Evolutionary conservation across 139 green algal species (phyloP), one percentile per base, ranked within the genome.

Genomic region (Coccomyxa sp.): DNA sequence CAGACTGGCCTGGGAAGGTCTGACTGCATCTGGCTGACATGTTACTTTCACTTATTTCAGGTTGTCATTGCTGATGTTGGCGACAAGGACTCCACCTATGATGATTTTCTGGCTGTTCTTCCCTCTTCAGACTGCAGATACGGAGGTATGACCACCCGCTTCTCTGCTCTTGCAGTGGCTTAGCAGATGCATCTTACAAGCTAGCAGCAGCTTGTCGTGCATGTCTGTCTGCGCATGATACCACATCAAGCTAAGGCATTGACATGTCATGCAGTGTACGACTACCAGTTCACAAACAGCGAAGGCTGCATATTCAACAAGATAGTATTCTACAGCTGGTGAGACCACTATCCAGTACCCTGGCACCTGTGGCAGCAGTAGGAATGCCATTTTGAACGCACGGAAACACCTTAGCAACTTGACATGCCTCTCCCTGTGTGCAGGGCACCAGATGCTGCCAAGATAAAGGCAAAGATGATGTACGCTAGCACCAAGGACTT

Each of bases 401-500:
- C 31, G 1, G 64, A 39, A 33, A 70, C 35, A 55, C 75, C 39
- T 36, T 16, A 75, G 70, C 3, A 14, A 2, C 3, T 75, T 75
- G 10, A 10, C 64, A 6, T 72, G 64, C 2, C 64, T 64, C 27
- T 34, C 18, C 27, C 0, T 24, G 27, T 79, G 27, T 73, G 54
- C 88, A 95, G 91, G 92, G 90, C 91, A 6, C 92, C 93, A 35
- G 90, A 95, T 35, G 78, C 76, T 34, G 86, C 88, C 31, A 82
- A 71, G 8, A 91, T 91, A 44, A 93, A 92, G 77, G 70, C 81
- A 71, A 97, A 96, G 83, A 96, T 97, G 92, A 95, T 97, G 91
- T 97, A 96, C 77, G 91, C 93, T 4, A 89, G 79, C 74, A 97
- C 92, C 70, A 97, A 97, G 80, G 93, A 97, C 83, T 94, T 95